Base-by-base conservation (phyloP, 176 grass and related monocot genomes). In the Carex pumila region DNA sequence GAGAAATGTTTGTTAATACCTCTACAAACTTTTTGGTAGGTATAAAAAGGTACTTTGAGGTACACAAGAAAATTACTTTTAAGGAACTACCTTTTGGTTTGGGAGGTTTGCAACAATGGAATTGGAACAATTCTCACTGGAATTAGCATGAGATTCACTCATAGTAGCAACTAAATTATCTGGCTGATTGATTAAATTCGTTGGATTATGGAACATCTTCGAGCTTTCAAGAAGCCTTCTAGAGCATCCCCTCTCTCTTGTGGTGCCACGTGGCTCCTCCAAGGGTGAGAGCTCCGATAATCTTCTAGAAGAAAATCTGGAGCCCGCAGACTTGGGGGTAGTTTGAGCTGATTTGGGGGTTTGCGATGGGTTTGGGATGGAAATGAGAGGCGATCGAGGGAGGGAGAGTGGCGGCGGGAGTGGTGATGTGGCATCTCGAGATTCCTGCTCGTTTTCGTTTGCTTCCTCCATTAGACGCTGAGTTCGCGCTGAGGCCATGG, bases 331-430 rank as follows among this genome's bases (percentile, higher is more conserved):
- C 85, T 88, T 92, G 58, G 91, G 93, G 18, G 91, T 96, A 55
- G 10, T 87, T 58, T 88, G 91, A 61, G 91, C 87, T 55, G 91
- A 93, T 90, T 81, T 88, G 6, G 89, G 91, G 85, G 88, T 91
- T 83, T 88, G 71, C 1, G 80, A 69, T 22, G 85, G 89, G 65
- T 91, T 91, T 11, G 91, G 87, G 83, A 96, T 96, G 83, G 93
- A 90, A 70, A 87, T 68, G 30, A 96, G 91, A 53, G 93, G 93
- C 47, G 93, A 96, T 88, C 93, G 80, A 43, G 88, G 93, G 12
- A 84, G 88, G 22, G 50, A 56, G 32, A 66, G 79, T 72, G 36
- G 68, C 31, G 11, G 86, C 60, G 25, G 59, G 3, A n/a, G 73
- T 15, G 25, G 76, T 39, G 73, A 55, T 4, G 45, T 63, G 34